Evolutionary conservation across 1,284 basidiomycete species (phyloP).

Genomic region (Ustilago bromivora): DNA sequence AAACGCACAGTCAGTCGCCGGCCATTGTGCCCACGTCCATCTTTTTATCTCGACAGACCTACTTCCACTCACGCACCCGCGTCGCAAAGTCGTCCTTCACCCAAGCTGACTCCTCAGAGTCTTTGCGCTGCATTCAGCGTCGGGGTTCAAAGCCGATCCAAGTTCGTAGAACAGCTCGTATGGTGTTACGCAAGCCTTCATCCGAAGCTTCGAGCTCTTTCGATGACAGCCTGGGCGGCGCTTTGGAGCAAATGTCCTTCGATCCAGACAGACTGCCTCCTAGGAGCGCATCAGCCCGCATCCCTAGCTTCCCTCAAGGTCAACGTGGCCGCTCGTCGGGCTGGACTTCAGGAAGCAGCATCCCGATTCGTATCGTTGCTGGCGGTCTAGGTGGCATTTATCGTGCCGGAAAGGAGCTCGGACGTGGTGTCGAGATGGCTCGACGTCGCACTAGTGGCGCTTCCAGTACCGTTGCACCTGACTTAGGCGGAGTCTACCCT

Average conservation of each 20-base stretch:
- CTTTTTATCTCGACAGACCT: conserved; percentile 46
- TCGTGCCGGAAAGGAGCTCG: conserved; percentile 46
- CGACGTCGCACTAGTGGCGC: conserved; percentile 34
- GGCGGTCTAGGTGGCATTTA: conserved; percentile 50
- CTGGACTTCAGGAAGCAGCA: conserved; percentile 44
- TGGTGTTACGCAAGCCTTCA: conserved; percentile 31
- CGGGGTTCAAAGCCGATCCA: conserved; percentile 27
- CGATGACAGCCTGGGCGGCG: conserved; percentile 37
- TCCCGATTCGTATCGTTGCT: conserved; percentile 52
- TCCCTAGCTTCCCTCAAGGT: conserved; percentile 52
- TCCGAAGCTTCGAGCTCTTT: conserved; percentile 20
- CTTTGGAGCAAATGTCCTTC: conserved; percentile 38
- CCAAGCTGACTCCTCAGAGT: background rate
- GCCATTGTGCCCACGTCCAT: conserved; percentile 43
- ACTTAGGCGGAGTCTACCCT: background rate
- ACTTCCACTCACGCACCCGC: conserved; percentile 37
- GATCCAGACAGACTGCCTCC: conserved; percentile 18
- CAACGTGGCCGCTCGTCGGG: conserved; percentile 39
- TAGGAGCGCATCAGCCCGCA: conserved; percentile 33
- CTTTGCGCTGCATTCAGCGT: conserved; percentile 20
- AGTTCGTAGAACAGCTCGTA: conserved; percentile 37
- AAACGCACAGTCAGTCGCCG: conserved; percentile 49
- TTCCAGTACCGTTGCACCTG: conserved; percentile 2
- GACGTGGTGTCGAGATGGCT: conserved; percentile 49
- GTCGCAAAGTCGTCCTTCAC: conserved; percentile 1